These are phyloP conservation scores for Acorus calamus DNA, from an alignment of 106 monocot species.

Conservation along the genomic window DNA sequence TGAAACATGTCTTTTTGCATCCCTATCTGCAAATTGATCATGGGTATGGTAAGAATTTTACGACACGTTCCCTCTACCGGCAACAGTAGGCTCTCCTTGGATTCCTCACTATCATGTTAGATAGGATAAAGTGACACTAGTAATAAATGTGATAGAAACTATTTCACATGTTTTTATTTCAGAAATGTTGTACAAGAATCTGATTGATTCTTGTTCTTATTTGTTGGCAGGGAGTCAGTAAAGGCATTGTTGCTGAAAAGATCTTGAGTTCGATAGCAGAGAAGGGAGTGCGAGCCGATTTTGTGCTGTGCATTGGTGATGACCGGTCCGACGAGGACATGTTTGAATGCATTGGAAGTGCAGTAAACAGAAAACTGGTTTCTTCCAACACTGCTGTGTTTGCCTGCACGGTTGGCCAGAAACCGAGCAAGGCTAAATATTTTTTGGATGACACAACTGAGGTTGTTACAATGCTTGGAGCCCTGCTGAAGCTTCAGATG, in stretches of 20 bases:
- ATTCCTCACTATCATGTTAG: no score
- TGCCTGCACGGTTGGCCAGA: constrained; percentile 54
- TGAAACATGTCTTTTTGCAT: no score
- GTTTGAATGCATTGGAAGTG: constrained; percentile 32
- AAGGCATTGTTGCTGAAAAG: constrained; percentile 37
- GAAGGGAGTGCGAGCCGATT: constrained; percentile 23
- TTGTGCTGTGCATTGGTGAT: constrained; percentile 53
- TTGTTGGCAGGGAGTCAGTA: constrained; percentile 35
- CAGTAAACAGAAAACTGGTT: constrained; percentile 4
- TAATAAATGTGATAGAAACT: no score
- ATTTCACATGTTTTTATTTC: no score
- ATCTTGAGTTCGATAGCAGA: constrained; percentile 22
- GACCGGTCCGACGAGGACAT: constrained; percentile 66
- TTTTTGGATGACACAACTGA: constrained; percentile 44
- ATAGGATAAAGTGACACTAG: no score
- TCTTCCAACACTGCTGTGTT: constrained; percentile 16
- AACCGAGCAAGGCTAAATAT: constrained; percentile 53
- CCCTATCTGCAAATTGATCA: no score
- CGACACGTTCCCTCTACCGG: no score
- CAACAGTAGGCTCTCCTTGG: no score
- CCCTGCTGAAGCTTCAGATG: no score
- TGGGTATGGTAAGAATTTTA: no score
- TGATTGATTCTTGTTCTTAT: neutral
- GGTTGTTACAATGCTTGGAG: constrained; percentile 16
- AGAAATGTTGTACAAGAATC: no score